Evolutionary conservation across 2,329 filamentous ascomycete species (phyloP).

Genomic region (Fusarium sp.): DNA sequence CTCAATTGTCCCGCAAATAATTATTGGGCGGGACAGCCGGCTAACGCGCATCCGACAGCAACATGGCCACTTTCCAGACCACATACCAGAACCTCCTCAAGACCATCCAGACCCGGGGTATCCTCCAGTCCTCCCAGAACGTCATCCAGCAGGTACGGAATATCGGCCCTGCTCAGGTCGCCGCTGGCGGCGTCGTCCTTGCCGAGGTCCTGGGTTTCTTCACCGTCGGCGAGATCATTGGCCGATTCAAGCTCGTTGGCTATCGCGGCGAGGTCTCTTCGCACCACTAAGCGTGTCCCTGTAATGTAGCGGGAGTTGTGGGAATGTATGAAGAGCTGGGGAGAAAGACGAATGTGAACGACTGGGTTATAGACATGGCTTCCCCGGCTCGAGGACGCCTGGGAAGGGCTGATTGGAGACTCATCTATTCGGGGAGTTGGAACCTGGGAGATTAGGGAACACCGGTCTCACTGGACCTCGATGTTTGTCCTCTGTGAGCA

Average conservation of each 20-base stretch:
- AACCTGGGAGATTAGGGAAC: constrained; percentile 37
- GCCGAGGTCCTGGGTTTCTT: constrained; percentile 97
- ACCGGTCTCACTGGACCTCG: constrained; percentile 37
- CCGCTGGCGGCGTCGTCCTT: constrained; percentile 75
- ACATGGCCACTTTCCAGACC: constrained; percentile 80
- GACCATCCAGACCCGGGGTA: constrained; percentile 69
- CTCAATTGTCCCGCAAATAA: constrained; percentile 19
- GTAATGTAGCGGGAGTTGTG: constrained; percentile 22
- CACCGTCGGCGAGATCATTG: constrained; percentile 96
- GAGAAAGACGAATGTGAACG: constrained; percentile 33
- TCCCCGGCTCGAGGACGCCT: constrained; percentile 29
- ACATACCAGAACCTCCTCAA: constrained; percentile 82
- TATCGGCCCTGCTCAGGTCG: constrained; percentile 73
- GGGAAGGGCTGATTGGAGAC: constrained; percentile 40
- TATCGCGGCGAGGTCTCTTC: constrained; percentile 76
- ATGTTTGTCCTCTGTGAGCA: constrained; percentile 42
- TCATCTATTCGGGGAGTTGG: constrained; percentile 31
- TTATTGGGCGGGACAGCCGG: constrained; percentile 10
- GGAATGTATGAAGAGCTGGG: constrained; percentile 23
- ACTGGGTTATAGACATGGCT: constrained; percentile 39
- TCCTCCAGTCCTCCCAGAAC: constrained; percentile 64
- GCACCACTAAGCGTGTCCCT: constrained; percentile 60
- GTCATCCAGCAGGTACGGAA: constrained; percentile 68
- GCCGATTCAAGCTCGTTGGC: constrained; percentile 91
- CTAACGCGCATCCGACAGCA: constrained; percentile 58